These are phyloP conservation scores for Vitis cinerea DNA, from an alignment of 164 flowering plant species.

Conservation along the genomic window DNA sequence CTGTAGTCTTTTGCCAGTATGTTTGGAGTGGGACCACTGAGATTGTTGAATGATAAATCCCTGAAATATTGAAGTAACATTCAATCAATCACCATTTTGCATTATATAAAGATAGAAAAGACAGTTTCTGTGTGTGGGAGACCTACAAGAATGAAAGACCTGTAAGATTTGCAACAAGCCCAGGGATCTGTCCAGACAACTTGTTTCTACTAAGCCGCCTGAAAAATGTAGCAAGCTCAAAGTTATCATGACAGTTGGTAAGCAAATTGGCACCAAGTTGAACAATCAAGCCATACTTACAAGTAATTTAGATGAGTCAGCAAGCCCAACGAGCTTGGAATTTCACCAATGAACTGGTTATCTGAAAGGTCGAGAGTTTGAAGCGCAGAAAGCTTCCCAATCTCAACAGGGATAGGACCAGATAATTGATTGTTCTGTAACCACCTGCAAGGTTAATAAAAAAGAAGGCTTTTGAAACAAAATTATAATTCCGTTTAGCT, in stretches of 20 bases:
- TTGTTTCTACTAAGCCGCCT: conserved; percentile 84
- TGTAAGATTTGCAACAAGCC: conserved; percentile 64
- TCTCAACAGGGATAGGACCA: conserved; percentile 76
- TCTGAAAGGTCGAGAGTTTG: conserved; percentile 84
- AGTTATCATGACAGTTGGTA: conserved; percentile 3
- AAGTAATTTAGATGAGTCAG: conserved; percentile 72
- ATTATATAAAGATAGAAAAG: background rate
- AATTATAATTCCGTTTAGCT: background rate
- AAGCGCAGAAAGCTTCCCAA: conserved; percentile 77
- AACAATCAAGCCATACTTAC: conserved; percentile 45
- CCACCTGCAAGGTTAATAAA: conserved; percentile 44
- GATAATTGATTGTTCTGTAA: conserved; percentile 77
- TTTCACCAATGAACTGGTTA: conserved; percentile 76
- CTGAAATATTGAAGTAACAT: conserved; percentile 28
- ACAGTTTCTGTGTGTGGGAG: conserved; percentile 5
- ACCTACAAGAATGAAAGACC: conserved; percentile 95
- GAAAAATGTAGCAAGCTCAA: conserved; percentile 25
- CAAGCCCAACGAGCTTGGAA: conserved; percentile 79
- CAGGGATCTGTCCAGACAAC: conserved; percentile 77
- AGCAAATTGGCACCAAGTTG: background rate
- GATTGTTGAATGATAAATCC: conserved; percentile 92
- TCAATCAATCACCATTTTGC: background rate
- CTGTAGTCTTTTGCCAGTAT: conserved; percentile 87
- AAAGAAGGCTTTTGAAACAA: background rate
- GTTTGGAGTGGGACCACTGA: conserved; percentile 78